These are phyloP conservation scores for Phytopythium helicoides DNA, from an alignment of 352 stramenopile species.

Conservation along the genomic window DNA sequence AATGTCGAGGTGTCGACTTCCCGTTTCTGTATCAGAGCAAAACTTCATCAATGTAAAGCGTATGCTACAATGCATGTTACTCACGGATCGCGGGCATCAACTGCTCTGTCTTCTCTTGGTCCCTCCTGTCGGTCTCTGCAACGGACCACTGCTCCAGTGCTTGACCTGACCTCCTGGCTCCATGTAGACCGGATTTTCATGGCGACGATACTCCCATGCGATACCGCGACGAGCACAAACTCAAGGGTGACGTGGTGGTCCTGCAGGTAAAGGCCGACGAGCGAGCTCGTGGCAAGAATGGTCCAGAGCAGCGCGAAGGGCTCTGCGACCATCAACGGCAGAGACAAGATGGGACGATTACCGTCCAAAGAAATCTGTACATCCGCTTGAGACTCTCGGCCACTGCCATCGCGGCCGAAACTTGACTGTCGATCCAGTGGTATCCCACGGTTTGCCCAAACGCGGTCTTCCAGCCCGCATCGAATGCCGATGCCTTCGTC, in stretches of 20 bases:
- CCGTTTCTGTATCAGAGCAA: too few species aligned
- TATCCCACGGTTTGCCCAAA: constrained; percentile 27
- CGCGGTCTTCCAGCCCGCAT: constrained; percentile 22
- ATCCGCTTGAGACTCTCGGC: constrained; percentile 6
- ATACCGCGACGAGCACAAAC: constrained; percentile 17
- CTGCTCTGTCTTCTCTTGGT: constrained; percentile 15
- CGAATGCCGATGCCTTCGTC: constrained; percentile 21
- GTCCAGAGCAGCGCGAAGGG: constrained; percentile 17
- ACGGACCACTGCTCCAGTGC: constrained; percentile 12
- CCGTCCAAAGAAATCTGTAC: constrained; percentile 12
- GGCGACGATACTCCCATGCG: constrained; percentile 11
- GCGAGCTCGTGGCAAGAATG: constrained; percentile 1
- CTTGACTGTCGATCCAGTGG: constrained; percentile 17
- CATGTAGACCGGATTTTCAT: constrained; percentile 12
- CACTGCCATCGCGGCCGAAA: constrained; percentile 7
- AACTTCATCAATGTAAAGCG: too few species aligned
- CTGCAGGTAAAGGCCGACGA: constrained; percentile 11
- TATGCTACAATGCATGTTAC: too few species aligned
- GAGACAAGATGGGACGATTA: constrained; percentile 13
- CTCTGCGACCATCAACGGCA: constrained; percentile 10
- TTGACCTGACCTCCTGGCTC: constrained; percentile 13
- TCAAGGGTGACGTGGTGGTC: constrained; percentile 17
- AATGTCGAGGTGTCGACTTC: too few species aligned
- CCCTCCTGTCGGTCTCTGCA: constrained; percentile 11
- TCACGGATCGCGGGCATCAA: too few species aligned